Base-by-base conservation (phyloP, 352 stramenopile genomes). In the Pythium insidiosum region DNA sequence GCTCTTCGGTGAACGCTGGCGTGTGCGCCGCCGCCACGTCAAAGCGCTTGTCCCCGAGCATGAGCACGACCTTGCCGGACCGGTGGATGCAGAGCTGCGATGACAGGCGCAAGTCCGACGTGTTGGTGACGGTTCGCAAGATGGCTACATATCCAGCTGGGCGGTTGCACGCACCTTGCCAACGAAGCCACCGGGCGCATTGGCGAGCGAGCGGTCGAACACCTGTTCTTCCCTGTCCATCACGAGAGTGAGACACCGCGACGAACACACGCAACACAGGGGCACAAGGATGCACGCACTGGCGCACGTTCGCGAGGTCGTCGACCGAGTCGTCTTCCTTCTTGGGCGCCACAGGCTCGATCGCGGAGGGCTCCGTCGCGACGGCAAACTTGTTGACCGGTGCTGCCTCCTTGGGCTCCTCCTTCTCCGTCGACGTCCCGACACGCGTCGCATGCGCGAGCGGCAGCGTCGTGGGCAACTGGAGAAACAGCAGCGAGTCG, bases 1-100 rank as follows among this genome's bases (percentile, higher is more conserved):
- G 47, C 33, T 93, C 78, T 41, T 93, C 81, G 38, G 71, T 88
- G 36, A 90, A 88, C 22, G 77, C 80, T 37, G 81, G 78, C 11
- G 81, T 89, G 53, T 89, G 81, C 25, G 75, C 75, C 5, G 69
- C 60, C 21, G 77, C 75, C 9, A 93, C 73, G 37, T 93, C 76
- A 30, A 93, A 93, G 37, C 81, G 74, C 62, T 91, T 93, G 68
- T 89, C 81, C 19, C 78, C 76, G 24, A 93, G 72, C 64, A 93
- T 73, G 1, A 93, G 56, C 58, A 93, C 74, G 20, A 80, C 82
- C 63, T 89, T 90, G 45, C 81, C 81, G 3, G 81, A 93, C 57
- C 82, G 82, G 51, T 84, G 78, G 48, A 93, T 82, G 25, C 75
- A 82, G 22, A 93, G 73, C 75, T 90, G 28, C 28, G 15, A n/a